Evolutionary conservation across 2,329 filamentous ascomycete genomes (phyloP), one percentile per base, ranked within the genome.

Genomic region (Sporothrix protearum): DNA sequence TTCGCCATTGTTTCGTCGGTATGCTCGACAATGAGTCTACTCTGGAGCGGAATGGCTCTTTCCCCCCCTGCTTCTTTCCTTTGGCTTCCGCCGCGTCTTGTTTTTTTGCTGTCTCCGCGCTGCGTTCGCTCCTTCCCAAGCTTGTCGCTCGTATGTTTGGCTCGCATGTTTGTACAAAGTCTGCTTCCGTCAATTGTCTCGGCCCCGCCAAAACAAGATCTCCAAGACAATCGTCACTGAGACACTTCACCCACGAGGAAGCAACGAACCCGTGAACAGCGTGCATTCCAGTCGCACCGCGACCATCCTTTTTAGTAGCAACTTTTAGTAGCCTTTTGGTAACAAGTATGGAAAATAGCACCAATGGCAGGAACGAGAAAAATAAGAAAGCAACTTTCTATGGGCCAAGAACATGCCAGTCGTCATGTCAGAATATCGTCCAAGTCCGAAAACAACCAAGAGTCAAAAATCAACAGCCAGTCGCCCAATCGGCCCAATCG

Each of bases 241-340:
- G 45, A 67, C 64, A 67, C 36, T 22, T 51, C 28, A 49, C 42
- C 64, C 64, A 67, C 64, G 64, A 67, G 64, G 64, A 67, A 67
- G 45, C 45, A 10, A 10, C 63, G 64, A 51, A n/a, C n/a, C 64
- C 64, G 64, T 12, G 42, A 51, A 22, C 64, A 67, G 64, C 64
- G 45, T 12, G n/a, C 39, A 49, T 66, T 47, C 42, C 36, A 64
- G 42, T 45, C 22, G 6, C 1, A 19, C 12, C 39, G 39, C 39
- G 12, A 14, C 39, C 12, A 19, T 47, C 16, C 16, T 16, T 47
- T 47, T 14, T 47, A 3, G 42, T 14, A 16, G 42, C 14, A 47
- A 19, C 3, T 12, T n/a, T n/a, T n/a, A n/a, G n/a, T n/a, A n/a
- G n/a, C n/a, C n/a, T n/a, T n/a, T n/a, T n/a, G n/a, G n/a, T n/a